Conservation (phyloP, 345 rosid species). For the Mangifera indica region DNA sequence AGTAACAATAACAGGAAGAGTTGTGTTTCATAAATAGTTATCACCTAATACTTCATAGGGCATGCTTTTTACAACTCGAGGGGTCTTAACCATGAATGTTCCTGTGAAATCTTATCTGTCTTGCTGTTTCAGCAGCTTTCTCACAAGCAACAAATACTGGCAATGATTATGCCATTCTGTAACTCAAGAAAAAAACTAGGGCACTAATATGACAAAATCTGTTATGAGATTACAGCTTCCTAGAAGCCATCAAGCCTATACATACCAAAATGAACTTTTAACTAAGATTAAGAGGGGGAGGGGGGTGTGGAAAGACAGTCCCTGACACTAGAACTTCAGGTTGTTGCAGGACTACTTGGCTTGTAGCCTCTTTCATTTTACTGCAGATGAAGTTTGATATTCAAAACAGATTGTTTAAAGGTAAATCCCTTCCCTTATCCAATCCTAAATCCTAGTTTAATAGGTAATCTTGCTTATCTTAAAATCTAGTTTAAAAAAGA, state of each 20-base stretch:
- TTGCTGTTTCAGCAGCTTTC: too few relatives aligned
- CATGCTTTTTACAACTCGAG: background rate
- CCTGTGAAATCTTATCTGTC: background rate
- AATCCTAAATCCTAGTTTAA: too few relatives aligned
- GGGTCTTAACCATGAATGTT: background rate
- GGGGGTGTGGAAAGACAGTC: background rate
- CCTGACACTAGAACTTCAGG: background rate
- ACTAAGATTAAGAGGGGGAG: background rate
- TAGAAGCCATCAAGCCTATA: background rate
- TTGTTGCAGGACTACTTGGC: too few relatives aligned
- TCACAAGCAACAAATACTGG: too few relatives aligned
- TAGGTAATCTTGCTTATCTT: too few relatives aligned
- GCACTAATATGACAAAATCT: background rate
- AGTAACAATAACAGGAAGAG: too few relatives aligned
- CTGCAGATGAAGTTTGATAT: background rate
- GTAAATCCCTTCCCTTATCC: too few relatives aligned
- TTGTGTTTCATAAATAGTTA: too few relatives aligned
- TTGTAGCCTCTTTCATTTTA: background rate
- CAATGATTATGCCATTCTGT: background rate
- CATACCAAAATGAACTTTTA: background rate
- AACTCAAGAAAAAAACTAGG: background rate
- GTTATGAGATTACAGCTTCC: background rate
- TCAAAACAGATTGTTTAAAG: too few relatives aligned
- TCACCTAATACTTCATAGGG: background rate
- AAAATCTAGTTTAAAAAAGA: too few relatives aligned